Percentiles rank a stretch among this genome's conserved stretches.
Evolutionary conservation across 163 green algal genomes (phyloP).

Genomic region (Coccomyxa subellipsoidea): DNA sequence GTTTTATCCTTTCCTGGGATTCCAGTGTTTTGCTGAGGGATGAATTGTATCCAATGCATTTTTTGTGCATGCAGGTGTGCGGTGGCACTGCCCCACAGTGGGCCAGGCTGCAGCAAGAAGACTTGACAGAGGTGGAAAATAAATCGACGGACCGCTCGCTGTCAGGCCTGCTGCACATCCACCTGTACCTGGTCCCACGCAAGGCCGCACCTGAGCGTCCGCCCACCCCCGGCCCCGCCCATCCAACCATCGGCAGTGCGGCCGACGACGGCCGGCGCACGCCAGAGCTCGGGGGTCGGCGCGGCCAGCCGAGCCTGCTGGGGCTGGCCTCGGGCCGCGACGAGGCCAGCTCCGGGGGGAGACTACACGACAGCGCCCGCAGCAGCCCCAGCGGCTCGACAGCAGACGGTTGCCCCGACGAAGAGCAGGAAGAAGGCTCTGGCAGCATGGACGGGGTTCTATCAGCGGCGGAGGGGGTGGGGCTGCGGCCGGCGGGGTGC

Average conservation of each 20-base stretch:
- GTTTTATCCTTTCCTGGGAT: background rate
- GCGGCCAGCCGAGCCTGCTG: background rate
- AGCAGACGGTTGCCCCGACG: background rate
- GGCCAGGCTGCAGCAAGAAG: background rate
- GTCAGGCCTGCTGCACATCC: background rate
- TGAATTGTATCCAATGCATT: no score
- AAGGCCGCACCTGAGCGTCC: background rate
- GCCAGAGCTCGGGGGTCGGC: no score
- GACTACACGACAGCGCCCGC: background rate
- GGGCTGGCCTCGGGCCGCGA: background rate
- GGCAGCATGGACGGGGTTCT: no score
- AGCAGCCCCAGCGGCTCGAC: background rate
- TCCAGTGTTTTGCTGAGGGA: background rate
- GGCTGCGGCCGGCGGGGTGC: background rate
- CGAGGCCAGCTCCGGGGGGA: background rate
- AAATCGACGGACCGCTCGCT: background rate
- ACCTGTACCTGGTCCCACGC: background rate
- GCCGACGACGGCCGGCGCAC: background rate
- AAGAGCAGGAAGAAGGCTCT: background rate
- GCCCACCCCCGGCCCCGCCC: background rate
- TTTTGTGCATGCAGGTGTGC: background rate
- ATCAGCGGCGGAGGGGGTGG: background rate
- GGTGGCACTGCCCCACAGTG: background rate
- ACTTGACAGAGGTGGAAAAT: background rate
- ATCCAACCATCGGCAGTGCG: background rate